A percentile compares a stretch with the other conserved stretches of the same genome.
Conservation (phyloP, 2,329 filamentous ascomycete species). For the Exophiala sp. region DNA sequence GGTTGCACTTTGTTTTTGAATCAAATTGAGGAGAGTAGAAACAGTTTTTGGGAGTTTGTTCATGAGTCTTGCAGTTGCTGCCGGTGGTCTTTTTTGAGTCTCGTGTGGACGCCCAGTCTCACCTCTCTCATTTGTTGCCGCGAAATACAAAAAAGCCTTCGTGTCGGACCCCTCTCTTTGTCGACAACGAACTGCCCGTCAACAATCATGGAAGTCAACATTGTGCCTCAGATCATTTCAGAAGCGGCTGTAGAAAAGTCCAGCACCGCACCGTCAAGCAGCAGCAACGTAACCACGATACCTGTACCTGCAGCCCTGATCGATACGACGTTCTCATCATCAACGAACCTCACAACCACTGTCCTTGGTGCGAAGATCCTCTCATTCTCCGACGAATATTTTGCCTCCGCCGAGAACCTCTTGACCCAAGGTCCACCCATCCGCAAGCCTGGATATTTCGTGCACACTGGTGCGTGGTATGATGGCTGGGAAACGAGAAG, state of each 20-base stretch:
- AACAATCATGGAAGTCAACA: slow-evolving; percentile 18
- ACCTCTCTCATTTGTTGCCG: background rate
- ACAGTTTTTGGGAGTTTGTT: too few relatives aligned
- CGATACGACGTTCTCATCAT: slow-evolving; percentile 53
- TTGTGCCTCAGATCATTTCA: slow-evolving; percentile 14
- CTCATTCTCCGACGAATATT: slow-evolving; percentile 59
- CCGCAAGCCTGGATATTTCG: slow-evolving; percentile 56
- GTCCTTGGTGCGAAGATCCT: slow-evolving; percentile 53
- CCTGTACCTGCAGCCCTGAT: slow-evolving; percentile 48
- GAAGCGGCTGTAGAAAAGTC: slow-evolving; percentile 11
- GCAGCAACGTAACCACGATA: slow-evolving; percentile 16
- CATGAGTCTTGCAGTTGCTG: too few relatives aligned
- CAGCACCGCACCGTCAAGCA: slow-evolving; percentile 6
- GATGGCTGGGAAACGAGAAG: slow-evolving; percentile 63
- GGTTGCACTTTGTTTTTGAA: background rate
- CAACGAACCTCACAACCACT: slow-evolving; percentile 47
- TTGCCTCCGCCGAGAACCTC: slow-evolving; percentile 58
- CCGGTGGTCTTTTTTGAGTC: too few relatives aligned
- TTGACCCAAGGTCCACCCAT: slow-evolving; percentile 55
- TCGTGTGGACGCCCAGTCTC: too few relatives aligned
- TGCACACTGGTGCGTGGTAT: slow-evolving; percentile 61
- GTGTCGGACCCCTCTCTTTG: background rate
- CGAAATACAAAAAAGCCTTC: background rate
- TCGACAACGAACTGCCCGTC: background rate
- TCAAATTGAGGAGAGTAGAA: background rate